Conservation (phyloP, 441 rosid genomes). For the Pelargonium citronellum region DNA sequence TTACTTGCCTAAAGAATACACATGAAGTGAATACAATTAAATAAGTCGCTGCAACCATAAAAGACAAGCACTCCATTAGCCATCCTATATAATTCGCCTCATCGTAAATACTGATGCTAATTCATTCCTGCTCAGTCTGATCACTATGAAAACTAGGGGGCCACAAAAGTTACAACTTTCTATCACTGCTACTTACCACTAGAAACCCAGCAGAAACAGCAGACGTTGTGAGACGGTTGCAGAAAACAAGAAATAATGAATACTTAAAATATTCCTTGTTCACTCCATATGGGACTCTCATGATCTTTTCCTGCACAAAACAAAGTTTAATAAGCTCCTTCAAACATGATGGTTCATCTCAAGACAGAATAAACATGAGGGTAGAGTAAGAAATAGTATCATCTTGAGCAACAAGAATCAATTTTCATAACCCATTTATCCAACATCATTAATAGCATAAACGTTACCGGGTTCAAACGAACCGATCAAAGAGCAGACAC, state of each 20-base stretch:
- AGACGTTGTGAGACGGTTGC: conserved; percentile 77
- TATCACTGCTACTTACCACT: conserved; percentile 36
- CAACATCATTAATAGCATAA: no score
- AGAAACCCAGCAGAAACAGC: conserved; percentile 69
- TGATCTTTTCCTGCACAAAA: conserved; percentile 73
- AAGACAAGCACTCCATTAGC: neutral
- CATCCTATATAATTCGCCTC: neutral
- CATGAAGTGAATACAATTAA: neutral
- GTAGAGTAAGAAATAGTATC: no score
- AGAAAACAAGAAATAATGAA: conserved; percentile 81
- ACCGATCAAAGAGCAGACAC: no score
- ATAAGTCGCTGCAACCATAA: neutral
- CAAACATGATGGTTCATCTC: neutral
- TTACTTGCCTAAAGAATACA: conserved; percentile 57
- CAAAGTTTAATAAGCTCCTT: conserved; percentile 12
- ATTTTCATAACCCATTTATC: no score
- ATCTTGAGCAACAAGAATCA: no score
- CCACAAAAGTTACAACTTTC: conserved; percentile 16
- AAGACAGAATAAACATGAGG: neutral
- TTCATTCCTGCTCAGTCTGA: neutral
- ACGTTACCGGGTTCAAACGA: no score
- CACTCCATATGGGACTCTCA: conserved; percentile 78
- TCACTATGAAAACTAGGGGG: neutral
- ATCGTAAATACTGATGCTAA: neutral
- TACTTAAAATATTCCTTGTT: conserved; percentile 65